These are phyloP conservation scores for Trypanosoma vivax DNA, from an alignment of 208 protist species.

Conservation along the genomic window DNA sequence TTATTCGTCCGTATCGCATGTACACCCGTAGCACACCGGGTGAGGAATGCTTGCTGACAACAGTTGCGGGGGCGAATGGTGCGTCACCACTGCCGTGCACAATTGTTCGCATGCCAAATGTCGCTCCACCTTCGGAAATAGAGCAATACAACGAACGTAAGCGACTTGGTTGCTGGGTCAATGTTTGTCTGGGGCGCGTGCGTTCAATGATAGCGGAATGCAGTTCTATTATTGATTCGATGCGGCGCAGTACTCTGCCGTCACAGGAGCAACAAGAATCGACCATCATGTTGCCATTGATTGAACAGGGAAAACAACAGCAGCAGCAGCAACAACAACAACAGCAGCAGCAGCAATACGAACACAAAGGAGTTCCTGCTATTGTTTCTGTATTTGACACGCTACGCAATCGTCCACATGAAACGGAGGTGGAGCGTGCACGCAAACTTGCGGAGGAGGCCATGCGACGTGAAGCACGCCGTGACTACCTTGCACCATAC, in stretches of 20 bases:
- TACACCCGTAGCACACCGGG: constrained; percentile 64
- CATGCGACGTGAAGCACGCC: constrained; percentile 65
- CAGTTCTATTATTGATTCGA: constrained; percentile 46
- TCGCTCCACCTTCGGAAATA: constrained; percentile 54
- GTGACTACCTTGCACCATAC: constrained; percentile 88
- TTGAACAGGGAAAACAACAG: background rate
- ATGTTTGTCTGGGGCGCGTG: constrained; percentile 49
- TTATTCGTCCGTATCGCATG: constrained; percentile 77
- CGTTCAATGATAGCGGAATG: constrained; percentile 44
- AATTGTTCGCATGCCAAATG: constrained; percentile 62
- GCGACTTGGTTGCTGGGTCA: constrained; percentile 61
- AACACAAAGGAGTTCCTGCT: constrained; percentile 29
- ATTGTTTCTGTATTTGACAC: constrained; percentile 80
- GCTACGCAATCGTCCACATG: constrained; percentile 79
- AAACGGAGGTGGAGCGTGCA: constrained; percentile 73
- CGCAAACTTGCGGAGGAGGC: constrained; percentile 58
- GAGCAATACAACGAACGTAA: constrained; percentile 83
- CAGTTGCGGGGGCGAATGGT: constrained; percentile 25
- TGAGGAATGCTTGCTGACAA: constrained; percentile 54
- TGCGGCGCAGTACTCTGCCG: constrained; percentile 9
- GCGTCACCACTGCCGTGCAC: constrained; percentile 31
- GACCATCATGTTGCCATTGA: background rate
- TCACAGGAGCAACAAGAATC: background rate
- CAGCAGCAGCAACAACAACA: background rate
- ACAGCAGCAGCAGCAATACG: constrained; percentile 10